Base-by-base conservation (phyloP, 768 basidiomycete genomes). In the Imleria badia region DNA sequence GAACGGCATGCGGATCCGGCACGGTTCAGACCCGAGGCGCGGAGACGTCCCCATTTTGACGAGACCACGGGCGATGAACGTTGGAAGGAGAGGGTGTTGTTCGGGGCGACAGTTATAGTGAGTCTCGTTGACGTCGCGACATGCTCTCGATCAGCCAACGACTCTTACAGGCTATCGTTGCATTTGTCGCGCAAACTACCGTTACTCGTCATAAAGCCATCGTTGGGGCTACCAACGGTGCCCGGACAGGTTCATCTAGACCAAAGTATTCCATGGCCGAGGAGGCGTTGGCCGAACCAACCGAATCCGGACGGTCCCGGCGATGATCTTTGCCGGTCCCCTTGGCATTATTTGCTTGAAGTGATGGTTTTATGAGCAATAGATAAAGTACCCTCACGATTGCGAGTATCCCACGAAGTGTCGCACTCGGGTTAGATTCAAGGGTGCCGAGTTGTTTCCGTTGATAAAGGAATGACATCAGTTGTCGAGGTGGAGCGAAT, bases 1-100 rank as follows among this genome's bases (percentile, higher is more conserved):
- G 63, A 60, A 50, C 52, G 60, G 17, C 54, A 48, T 26, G 19
- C 67, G 71, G 59, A 75, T 72, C 51, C 79, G 65, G 58, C 53
- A 73, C 83, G 41, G 49, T 78, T 80, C 59, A 73, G 73, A 54
- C 72, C 72, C 61, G 67, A 64, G 55, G 60, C 72, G 26, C 43
- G 60, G 54, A 61, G 67, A 42, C 72, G 78, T 65, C 71, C 82
- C 23, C 76, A 83, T 62, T 72, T 78, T 3, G 81, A 79, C 35
- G 76, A 79, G 44, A 54, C 62, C 9, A 30, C 49, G 33, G 59
- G 69, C 17, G 84, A 88, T 59, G 87, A 89, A 44, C 74, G 79
- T 30, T 85, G 83, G 83, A 87, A 86, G 66, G 87, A 89, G 62
- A 70, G 78, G 36, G 55, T 84, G 14, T 80, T 90, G 46, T 43